Base-by-base conservation (phyloP, 306 rosid genomes). In the Cicer judaicum region DNA sequence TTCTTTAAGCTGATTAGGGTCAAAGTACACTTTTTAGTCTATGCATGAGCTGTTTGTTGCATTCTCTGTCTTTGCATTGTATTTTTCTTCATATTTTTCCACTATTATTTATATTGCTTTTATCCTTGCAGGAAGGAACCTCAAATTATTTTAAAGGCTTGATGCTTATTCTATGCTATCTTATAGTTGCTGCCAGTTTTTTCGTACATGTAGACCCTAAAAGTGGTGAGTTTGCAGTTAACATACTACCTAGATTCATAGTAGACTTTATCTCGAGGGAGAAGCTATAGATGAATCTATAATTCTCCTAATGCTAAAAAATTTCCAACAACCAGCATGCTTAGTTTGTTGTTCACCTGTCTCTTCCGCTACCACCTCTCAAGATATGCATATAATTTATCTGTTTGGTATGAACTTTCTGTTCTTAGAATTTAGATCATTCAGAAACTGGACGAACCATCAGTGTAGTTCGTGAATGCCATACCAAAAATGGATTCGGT, bases 101-200 rank as follows among this genome's bases (percentile, higher is more conserved):
- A 1, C 61, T 49, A 43, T 43, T 18, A 39, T 21, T 71, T 50
- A 47, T 68, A 57, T 70, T 80, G 56, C 38, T 18, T 83, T 74
- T 56, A 61, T 64, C 19, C 16, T 64, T 85, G 79, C 86, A 93
- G 98, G 97, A 93, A 82, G 98, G 98, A 75, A 86, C 95, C 15
- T 93, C 98, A 64, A 90, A 88, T 84, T 90, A 93, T 79, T 93
- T 93, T 68, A 93, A 93, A 76, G 98, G 98, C 67, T 82, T 93
- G 89, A 93, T 93, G 98, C 97, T 93, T 76, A 85, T 93, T 61
- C 86, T 93, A 19, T 89, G 98, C 88, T 93, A 93, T 81, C 96
- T 93, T 54, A 93, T 93, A 18, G 98, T 93, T 69, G 98, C 96
- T 50, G 97, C 98, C 86, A 93, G 95, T 76, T 93, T 90, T 78